Conservation (phyloP, 2,329 filamentous ascomycete species). For the Penicillium italicum region DNA sequence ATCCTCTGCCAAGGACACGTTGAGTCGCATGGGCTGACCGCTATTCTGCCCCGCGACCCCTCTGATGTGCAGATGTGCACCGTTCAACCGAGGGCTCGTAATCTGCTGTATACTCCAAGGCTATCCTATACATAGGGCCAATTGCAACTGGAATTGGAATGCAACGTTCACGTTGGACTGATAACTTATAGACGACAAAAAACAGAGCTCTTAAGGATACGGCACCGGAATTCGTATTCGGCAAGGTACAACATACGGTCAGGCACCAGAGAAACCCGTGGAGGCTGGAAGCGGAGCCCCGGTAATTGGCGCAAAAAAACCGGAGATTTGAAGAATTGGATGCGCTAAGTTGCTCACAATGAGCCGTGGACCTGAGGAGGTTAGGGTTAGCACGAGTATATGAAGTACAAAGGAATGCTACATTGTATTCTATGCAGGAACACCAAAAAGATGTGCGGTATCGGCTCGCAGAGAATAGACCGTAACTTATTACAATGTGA, state of each 20-base stretch:
- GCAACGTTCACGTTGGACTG: neutral
- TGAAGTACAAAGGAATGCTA: neutral
- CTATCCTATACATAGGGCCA: neutral
- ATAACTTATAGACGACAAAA: neutral
- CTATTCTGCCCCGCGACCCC: constrained; percentile 1
- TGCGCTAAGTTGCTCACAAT: neutral
- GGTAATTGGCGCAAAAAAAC: neutral
- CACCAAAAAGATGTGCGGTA: neutral
- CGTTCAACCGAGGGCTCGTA: constrained; percentile 1
- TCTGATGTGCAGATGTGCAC: neutral
- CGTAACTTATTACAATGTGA: neutral
- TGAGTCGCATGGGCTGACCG: neutral
- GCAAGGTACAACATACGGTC: neutral
- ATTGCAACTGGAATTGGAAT: too few relatives aligned
- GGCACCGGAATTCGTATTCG: neutral
- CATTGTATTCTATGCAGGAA: neutral
- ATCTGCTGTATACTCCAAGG: neutral
- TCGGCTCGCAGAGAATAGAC: neutral
- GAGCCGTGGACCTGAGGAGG: neutral
- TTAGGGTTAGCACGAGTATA: too few relatives aligned
- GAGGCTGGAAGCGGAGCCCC: constrained; percentile 3
- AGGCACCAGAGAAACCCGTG: neutral
- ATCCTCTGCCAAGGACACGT: neutral
- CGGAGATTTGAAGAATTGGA: neutral
- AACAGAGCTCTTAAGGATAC: neutral